These are phyloP conservation scores for Aspergillus sp. DNA, from an alignment of 2,329 filamentous ascomycete species.

Conservation along the genomic window DNA sequence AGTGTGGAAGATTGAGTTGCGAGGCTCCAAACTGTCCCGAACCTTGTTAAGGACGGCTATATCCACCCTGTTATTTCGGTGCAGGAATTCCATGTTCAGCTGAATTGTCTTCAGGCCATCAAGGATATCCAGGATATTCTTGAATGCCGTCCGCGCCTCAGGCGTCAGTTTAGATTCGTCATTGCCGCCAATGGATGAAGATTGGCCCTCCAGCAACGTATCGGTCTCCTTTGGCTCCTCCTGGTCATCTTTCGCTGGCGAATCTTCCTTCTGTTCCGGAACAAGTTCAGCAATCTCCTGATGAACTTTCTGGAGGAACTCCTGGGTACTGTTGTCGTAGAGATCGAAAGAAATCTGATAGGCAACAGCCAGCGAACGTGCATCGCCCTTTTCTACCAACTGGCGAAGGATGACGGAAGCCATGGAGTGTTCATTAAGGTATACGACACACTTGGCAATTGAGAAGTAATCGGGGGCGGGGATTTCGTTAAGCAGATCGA, in stretches of 20 bases:
- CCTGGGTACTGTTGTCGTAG: conserved; percentile 97
- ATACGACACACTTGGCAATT: conserved; percentile 96
- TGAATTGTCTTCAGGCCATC: conserved; percentile 92
- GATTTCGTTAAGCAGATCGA: conserved; percentile 93
- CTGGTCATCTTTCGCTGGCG: conserved; percentile 52
- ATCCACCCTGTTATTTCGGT: conserved; percentile 92
- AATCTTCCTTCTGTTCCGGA: conserved; percentile 47
- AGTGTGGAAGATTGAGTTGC: conserved; percentile 98
- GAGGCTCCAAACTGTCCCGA: conserved; percentile 89
- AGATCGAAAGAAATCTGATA: conserved; percentile 98
- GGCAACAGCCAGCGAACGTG: conserved; percentile 78
- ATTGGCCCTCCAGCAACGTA: conserved; percentile 59
- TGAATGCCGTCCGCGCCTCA: conserved; percentile 59
- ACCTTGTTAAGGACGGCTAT: conserved; percentile 93
- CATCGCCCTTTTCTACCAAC: conserved; percentile 78
- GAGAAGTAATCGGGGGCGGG: conserved; percentile 95
- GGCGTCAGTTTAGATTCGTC: conserved; percentile 52
- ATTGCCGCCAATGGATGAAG: conserved; percentile 42
- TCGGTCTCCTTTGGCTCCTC: conserved; percentile 63
- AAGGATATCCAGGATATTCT: conserved; percentile 66
- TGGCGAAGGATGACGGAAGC: conserved; percentile 83
- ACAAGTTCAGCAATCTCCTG: conserved; percentile 69
- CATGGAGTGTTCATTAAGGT: conserved; percentile 88
- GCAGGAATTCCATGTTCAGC: conserved; percentile 94
- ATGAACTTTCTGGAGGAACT: conserved; percentile 90